A percentile compares a stretch with the other conserved stretches of the same genome.
Conservation (phyloP, 352 stramenopile species). For the Phytopythium mirpurense region DNA sequence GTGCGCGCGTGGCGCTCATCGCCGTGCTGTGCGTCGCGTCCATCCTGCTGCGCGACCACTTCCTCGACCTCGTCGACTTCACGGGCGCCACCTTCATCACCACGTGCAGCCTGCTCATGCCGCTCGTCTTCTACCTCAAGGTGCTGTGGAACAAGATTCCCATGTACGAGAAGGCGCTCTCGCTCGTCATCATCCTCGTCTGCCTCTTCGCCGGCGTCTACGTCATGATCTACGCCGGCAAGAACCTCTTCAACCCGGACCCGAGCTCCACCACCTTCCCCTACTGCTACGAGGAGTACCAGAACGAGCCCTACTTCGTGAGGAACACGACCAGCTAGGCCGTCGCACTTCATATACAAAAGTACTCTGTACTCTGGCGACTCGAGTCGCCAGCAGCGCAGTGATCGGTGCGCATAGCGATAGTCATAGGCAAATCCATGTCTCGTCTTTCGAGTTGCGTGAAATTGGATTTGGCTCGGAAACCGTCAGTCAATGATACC, state of each 20-base stretch:
- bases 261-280: conserved; percentile 29
- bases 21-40: conserved; percentile 26
- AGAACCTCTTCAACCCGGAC: conserved; percentile 33
- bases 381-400: too few species aligned
- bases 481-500: too few species aligned
- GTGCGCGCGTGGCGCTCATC: conserved; percentile 26
- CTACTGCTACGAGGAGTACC: conserved; percentile 43
- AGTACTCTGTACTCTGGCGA: too few species aligned
- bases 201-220: conserved; percentile 29
- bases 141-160: conserved; percentile 30
- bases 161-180: conserved; percentile 31
- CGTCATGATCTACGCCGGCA: conserved; percentile 33
- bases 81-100: conserved; percentile 36
- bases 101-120: conserved; percentile 29
- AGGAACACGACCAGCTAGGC: conserved; percentile 6
- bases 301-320: conserved; percentile 42
- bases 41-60: conserved; percentile 32
- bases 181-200: conserved; percentile 28
- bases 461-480: too few species aligned
- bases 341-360: neutral
- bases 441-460: too few species aligned
- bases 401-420: too few species aligned
- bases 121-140: conserved; percentile 48
- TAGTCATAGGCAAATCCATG: too few species aligned
- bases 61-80: conserved; percentile 47